These are phyloP conservation scores for Psilocybe sp. DNA, from an alignment of 768 basidiomycete genomes.

Conservation along the genomic window DNA sequence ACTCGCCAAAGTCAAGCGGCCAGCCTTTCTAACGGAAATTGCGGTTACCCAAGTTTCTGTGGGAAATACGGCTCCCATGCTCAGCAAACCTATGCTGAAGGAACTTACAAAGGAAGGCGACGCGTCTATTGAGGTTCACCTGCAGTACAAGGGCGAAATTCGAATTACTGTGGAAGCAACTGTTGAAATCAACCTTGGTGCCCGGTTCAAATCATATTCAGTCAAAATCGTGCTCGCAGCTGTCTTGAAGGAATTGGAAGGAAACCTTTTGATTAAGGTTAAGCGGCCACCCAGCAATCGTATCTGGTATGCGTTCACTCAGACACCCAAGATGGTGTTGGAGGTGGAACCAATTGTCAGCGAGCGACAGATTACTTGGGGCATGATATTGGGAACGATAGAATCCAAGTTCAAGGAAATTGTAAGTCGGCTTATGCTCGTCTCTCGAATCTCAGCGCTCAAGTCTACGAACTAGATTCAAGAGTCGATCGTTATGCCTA, in stretches of 20 bases:
- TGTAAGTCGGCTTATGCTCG: conserved; percentile 45
- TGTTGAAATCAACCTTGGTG: conserved; percentile 80
- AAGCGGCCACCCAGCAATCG: conserved; percentile 96
- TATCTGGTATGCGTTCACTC: conserved; percentile 95
- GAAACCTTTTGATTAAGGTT: conserved; percentile 84
- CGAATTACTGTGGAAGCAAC: conserved; percentile 89
- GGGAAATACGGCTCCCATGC: conserved; percentile 77
- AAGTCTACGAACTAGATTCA: conserved; percentile 57
- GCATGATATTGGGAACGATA: conserved; percentile 86
- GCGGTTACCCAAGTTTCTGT: conserved; percentile 87
- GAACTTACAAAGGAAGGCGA: conserved; percentile 94
- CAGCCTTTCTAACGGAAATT: conserved; percentile 81
- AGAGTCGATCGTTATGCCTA: conserved; percentile 92
- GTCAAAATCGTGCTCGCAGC: conserved; percentile 89
- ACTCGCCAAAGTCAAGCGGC: conserved; percentile 86
- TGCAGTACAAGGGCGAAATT: conserved; percentile 84
- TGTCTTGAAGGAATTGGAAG: conserved; percentile 86
- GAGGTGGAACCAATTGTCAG: conserved; percentile 93
- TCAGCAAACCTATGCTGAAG: conserved; percentile 98
- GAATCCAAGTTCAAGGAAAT: conserved; percentile 87
- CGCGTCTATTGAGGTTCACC: conserved; percentile 82
- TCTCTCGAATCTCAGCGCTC: conserved; percentile 1
- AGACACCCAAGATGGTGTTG: conserved; percentile 82
- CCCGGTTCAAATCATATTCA: conserved; percentile 83
- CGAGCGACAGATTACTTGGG: conserved; percentile 91